phyloP scores from a whole-genome alignment of 2,329 filamentous ascomycete genomes.

The Phialemoniopsis sp. region DNA sequence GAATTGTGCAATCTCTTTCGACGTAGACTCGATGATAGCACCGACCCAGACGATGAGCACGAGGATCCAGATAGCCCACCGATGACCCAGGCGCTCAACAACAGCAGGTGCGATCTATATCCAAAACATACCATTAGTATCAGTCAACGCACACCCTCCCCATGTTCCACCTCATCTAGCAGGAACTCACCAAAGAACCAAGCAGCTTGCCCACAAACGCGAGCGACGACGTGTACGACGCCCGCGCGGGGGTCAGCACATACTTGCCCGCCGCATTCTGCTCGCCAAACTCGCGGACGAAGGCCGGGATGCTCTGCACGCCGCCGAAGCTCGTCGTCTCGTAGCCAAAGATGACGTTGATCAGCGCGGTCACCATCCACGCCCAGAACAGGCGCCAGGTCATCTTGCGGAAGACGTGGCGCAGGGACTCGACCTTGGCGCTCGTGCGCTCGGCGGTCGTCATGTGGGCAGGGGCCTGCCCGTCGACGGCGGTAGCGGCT shows the following conservation, averaged over 20 bases:
- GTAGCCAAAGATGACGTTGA: slow-evolving; percentile 6
- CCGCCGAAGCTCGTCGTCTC: slow-evolving; percentile 5
- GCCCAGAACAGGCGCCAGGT: slow-evolving; percentile 4
- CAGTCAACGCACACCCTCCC: too few species aligned
- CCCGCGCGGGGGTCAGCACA: slow-evolving; percentile 1
- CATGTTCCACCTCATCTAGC: too few species aligned
- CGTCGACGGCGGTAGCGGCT: not conserved
- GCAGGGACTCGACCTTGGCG: slow-evolving; percentile 1
- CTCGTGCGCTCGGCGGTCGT: too few species aligned
- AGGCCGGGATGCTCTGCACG: slow-evolving; percentile 5
- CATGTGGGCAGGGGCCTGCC: too few species aligned
- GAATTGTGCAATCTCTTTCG: slow-evolving; percentile 2
- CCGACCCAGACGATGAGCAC: slow-evolving; percentile 4
- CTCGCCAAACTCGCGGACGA: slow-evolving; percentile 2
- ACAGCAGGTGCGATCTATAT: not conserved
- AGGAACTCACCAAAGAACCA: not conserved
- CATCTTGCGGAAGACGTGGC: slow-evolving; percentile 6
- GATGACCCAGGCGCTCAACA: slow-evolving; percentile 3
- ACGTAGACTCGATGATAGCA: slow-evolving; percentile 4
- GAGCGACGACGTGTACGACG: slow-evolving; percentile 4
- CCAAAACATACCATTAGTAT: too few species aligned
- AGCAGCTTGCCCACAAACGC: slow-evolving; percentile 4
- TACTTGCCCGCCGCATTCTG: not conserved
- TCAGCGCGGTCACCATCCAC: slow-evolving; percentile 6
- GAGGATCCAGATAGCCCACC: slow-evolving; percentile 4